phyloP scores from a whole-genome alignment of 345 rosid species.

The Ailanthus altissimus region DNA sequence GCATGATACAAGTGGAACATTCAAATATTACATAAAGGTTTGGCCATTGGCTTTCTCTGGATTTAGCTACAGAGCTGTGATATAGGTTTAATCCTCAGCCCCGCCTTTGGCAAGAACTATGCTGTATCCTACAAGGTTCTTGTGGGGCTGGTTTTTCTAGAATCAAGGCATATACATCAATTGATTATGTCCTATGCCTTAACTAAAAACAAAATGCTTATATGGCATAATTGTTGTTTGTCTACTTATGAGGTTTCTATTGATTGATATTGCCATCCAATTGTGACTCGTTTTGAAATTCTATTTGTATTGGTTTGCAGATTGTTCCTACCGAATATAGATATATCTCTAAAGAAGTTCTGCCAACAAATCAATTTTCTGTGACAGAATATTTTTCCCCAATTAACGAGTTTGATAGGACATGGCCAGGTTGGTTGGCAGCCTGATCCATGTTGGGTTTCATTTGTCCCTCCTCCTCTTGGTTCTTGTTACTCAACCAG shows the following conservation, averaged over 20 bases:
- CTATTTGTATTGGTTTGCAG: conserved; percentile 46
- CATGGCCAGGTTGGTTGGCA: conserved; percentile 86
- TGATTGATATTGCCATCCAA: background rate
- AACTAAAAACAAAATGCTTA: background rate
- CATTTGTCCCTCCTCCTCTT: background rate
- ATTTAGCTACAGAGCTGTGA: conserved; percentile 12
- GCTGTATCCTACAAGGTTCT: background rate
- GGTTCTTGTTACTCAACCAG: conserved; percentile 20
- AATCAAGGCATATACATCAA: background rate
- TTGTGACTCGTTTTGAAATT: background rate
- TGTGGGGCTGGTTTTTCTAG: background rate
- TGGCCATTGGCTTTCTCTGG: conserved; percentile 18
- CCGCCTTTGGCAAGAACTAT: background rate
- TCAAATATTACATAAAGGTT: conserved; percentile 97
- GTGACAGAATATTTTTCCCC: conserved; percentile 89
- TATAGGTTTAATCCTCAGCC: background rate
- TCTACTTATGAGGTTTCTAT: background rate
- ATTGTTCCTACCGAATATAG: conserved; percentile 97
- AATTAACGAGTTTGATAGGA: conserved; percentile 63
- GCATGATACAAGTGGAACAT: conserved; percentile 80
- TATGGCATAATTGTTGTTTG: background rate
- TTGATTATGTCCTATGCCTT: background rate
- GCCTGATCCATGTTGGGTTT: background rate
- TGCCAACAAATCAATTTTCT: conserved; percentile 93
- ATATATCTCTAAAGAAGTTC: conserved; percentile 76